phyloP scores from a whole-genome alignment of 1,139 yeast genomes.

The Groenewaldozyma auringiensis region DNA sequence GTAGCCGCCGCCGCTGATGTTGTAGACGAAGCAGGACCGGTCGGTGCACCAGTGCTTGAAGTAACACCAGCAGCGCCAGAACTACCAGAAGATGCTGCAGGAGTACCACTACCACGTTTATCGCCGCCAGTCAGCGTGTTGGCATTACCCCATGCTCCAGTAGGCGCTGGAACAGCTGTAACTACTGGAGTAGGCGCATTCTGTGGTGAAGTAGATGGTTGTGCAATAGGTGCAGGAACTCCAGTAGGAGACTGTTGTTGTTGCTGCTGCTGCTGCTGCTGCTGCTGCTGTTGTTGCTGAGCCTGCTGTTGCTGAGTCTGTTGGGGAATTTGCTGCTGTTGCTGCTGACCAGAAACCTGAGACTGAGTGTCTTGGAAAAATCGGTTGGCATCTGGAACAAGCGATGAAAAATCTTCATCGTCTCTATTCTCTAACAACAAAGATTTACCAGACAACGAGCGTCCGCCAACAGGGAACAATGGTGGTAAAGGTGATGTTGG shows the following conservation, averaged over 20 bases:
- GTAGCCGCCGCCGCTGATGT: conserved; percentile 9
- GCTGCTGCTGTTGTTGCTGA: conserved; percentile 21
- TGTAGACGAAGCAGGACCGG: conserved; percentile 9
- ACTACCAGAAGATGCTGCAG: background rate
- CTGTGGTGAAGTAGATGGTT: conserved; percentile 1
- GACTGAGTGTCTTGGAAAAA: conserved; percentile 5
- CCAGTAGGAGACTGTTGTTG: conserved; percentile 5
- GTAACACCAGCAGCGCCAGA: conserved; percentile 8
- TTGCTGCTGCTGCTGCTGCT: conserved; percentile 21
- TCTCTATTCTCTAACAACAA: conserved; percentile 28
- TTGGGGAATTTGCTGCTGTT: conserved; percentile 5
- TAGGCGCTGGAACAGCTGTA: conserved; percentile 5
- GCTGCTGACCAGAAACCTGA: background rate
- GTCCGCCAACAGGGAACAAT: conserved; percentile 18
- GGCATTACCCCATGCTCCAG: conserved; percentile 1
- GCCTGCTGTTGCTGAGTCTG: conserved; percentile 1
- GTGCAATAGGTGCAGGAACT: background rate
- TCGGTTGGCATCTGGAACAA: conserved; percentile 28
- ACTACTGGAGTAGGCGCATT: background rate
- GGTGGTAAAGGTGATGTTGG: conserved; percentile 26
- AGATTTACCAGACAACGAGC: conserved; percentile 24
- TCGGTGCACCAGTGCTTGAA: conserved; percentile 9
- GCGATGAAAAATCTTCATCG: conserved; percentile 27
- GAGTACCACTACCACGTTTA: background rate
- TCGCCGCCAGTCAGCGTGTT: background rate